phyloP scores from a whole-genome alignment of 495 filamentous ascomycete genomes.

The Hypoxylon trugodes region DNA sequence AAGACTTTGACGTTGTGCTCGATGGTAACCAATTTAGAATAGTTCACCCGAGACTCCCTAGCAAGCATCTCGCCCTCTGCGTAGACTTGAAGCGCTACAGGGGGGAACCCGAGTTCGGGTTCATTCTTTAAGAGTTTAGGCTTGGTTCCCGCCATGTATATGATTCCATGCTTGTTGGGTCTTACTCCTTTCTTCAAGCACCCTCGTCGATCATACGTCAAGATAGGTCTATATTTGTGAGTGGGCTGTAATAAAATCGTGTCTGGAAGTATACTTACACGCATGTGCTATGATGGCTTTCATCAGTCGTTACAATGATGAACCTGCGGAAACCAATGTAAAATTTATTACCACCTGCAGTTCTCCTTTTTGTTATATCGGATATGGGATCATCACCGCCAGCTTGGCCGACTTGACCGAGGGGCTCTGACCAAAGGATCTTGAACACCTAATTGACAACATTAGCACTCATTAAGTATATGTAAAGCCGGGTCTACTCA shows the following conservation, averaged over 20 bases:
- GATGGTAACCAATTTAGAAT: slow-evolving; percentile 56
- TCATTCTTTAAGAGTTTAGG: slow-evolving; percentile 48
- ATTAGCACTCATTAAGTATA: not conserved
- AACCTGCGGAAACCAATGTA: slow-evolving; percentile 56
- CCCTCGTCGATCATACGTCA: slow-evolving; percentile 55
- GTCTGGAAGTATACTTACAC: slow-evolving; percentile 49
- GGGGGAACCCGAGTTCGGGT: slow-evolving; percentile 51
- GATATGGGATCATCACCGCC: slow-evolving; percentile 44
- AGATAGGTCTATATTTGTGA: slow-evolving; percentile 50
- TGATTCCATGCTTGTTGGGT: slow-evolving; percentile 56
- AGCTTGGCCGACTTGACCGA: slow-evolving; percentile 44
- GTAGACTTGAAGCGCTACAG: slow-evolving; percentile 48
- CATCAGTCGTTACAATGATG: slow-evolving; percentile 57
- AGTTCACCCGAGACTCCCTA: slow-evolving; percentile 56
- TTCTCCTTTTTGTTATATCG: slow-evolving; percentile 39
- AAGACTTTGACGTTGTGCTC: slow-evolving; percentile 59
- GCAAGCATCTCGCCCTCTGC: slow-evolving; percentile 52
- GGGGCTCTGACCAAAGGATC: slow-evolving; percentile 56
- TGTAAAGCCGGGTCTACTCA: slow-evolving; percentile 23
- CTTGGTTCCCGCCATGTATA: slow-evolving; percentile 42
- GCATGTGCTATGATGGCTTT: slow-evolving; percentile 57
- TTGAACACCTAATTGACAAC: slow-evolving; percentile 55
- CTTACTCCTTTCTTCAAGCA: slow-evolving; percentile 58
- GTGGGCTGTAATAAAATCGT: not conserved
- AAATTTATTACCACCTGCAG: slow-evolving; percentile 44